Percentiles rank a stretch among this genome's conserved stretches.
Conservation (phyloP, 345 rosid species). For the Ailanthus altissimus region DNA sequence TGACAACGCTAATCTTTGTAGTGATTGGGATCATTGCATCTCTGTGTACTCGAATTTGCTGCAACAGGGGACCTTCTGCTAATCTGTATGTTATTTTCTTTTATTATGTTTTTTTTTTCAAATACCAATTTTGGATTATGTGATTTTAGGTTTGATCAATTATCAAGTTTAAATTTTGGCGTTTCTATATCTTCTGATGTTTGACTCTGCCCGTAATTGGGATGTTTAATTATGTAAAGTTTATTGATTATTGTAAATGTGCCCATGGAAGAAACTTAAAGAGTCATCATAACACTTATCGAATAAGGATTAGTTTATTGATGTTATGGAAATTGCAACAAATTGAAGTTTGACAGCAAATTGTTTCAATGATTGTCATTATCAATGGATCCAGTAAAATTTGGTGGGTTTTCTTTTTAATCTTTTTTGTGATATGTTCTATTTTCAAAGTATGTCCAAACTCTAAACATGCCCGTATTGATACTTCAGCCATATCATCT, state of each 20-base stretch:
- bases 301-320: neutral
- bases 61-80: conserved; percentile 84
- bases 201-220: neutral
- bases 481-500: neutral
- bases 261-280: neutral
- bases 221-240: neutral
- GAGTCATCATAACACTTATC: neutral
- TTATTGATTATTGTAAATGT: neutral
- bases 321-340: neutral
- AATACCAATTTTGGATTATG: neutral
- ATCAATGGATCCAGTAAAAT: neutral
- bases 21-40: conserved; percentile 80
- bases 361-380: neutral
- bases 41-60: conserved; percentile 85
- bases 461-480: neutral
- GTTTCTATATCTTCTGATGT: conserved; percentile 6
- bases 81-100: conserved; percentile 61
- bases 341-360: neutral
- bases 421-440: neutral
- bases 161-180: neutral
- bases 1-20: conserved; percentile 76
- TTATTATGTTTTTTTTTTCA: conserved; percentile 5
- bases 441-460: neutral
- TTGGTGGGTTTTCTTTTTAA: neutral
- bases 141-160: neutral